Conservation (phyloP, 441 rosid species). For the Gossypium schwendimanii region DNA sequence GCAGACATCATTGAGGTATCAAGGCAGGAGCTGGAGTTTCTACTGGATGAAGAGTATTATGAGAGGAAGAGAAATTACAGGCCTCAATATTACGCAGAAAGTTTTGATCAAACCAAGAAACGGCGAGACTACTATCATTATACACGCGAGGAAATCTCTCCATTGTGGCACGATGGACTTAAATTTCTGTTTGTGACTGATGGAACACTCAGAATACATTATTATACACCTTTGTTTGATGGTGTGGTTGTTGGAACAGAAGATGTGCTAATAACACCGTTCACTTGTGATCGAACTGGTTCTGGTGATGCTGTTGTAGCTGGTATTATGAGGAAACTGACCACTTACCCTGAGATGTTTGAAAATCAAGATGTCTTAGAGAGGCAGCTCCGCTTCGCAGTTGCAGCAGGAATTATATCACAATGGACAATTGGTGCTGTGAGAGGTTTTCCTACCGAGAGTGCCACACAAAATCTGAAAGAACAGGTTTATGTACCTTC, state of each 20-base stretch:
- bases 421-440: constrained; percentile 90
- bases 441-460: constrained; percentile 89
- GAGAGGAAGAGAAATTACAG: constrained; percentile 52
- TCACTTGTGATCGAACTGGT: constrained; percentile 89
- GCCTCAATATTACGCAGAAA: constrained; percentile 77
- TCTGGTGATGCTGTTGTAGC: constrained; percentile 93
- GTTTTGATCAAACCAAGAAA: constrained; percentile 54
- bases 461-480: constrained; percentile 80
- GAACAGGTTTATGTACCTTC: constrained; percentile 88
- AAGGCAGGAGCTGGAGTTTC: constrained; percentile 76
- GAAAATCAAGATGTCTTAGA: constrained; percentile 63
- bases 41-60: constrained; percentile 66
- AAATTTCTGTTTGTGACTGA: constrained; percentile 75
- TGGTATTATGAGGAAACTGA: constrained; percentile 68
- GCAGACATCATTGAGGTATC: constrained; percentile 76
- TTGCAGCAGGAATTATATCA: constrained; percentile 85
- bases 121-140: constrained; percentile 65
- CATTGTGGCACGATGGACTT: constrained; percentile 75
- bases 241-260: constrained; percentile 77
- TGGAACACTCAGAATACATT: constrained; percentile 79
- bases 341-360: constrained; percentile 66
- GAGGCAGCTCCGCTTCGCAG: constrained; percentile 76
- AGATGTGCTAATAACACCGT: constrained; percentile 78
- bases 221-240: constrained; percentile 60
- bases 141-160: constrained; percentile 61